A percentile compares a stretch with the other conserved stretches of the same genome.
phyloP scores from a whole-genome alignment of 257 asterid species.

The Solanum commersonii region DNA sequence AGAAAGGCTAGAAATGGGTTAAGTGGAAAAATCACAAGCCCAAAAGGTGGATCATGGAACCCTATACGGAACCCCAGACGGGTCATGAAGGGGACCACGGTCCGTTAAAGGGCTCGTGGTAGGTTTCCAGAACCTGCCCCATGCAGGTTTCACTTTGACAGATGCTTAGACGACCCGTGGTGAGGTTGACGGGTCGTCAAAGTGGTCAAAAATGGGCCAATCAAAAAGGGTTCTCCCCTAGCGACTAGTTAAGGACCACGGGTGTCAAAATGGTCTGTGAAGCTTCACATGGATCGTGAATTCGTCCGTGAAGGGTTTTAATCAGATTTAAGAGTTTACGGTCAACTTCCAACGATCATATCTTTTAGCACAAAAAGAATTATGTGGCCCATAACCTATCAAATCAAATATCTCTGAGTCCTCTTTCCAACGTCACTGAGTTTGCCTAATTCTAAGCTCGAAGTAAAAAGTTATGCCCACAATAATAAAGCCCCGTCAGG shows the following conservation, averaged over 20 bases:
- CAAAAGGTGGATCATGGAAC: neutral
- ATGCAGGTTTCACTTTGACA: no score
- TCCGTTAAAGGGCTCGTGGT: neutral
- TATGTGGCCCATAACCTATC: neutral
- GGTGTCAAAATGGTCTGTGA: fast-evolving
- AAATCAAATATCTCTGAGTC: neutral
- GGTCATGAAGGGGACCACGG: neutral
- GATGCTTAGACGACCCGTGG: neutral
- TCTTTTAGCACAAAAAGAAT: no score
- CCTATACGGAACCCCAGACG: neutral
- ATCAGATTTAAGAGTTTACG: no score
- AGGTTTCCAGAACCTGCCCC: neutral
- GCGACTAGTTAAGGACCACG: neutral
- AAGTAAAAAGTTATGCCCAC: neutral
- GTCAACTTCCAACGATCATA: neutral
- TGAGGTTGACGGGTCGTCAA: neutral
- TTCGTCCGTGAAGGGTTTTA: neutral
- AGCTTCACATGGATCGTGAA: neutral
- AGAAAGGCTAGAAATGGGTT: neutral
- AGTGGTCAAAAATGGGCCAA: neutral
- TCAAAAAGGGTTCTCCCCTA: neutral
- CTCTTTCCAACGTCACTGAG: neutral
- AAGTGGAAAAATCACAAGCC: neutral
- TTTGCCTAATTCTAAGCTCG: neutral
- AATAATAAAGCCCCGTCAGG: neutral